Evolutionary conservation across 2,329 filamentous ascomycete species (phyloP), one percentile per base, ranked within the genome.

Genomic region (Diaporthe citrichinensis): DNA sequence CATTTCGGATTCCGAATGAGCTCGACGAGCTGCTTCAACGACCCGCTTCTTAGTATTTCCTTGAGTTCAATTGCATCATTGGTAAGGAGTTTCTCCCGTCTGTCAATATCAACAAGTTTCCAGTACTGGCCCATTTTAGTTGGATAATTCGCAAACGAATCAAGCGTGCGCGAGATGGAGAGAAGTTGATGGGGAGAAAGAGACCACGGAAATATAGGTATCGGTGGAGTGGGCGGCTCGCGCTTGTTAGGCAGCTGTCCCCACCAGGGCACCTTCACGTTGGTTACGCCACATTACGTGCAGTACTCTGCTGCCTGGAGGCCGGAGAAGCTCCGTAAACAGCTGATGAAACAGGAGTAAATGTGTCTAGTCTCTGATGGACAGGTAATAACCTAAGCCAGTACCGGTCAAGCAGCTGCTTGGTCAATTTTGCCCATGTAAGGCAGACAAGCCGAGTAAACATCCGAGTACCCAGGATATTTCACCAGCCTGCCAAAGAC

Each of bases 371-470:
- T 59, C 12, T 59, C 34, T 31, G 25, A 9, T 36, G 17, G 55
- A 23, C 17, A n/a, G 39, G 3, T 8, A 10, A 39, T 6, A 23
- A 41, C 23, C 10, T 7, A n/a, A 23, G 62, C 3, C 23, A 39
- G 31, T 25, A 3, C 8, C 14, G 6, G 4, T 10, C 0, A 36
- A 39, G 20, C n/a, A 39, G 62, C 31, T 8, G n/a, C n/a, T 41
- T 3, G 55, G 4, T 69, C 46, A 25, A 41, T 55, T 49, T 23
- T 55, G 9, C n/a, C 34, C 65, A 69, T 55, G n/a, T 69, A 69
- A 20, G 65, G 65, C 34, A 69, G n/a, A 17, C 65, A 69, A 9
- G 65, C 65, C 34, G 31, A 55, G 34, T 68, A 69, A 31, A 69
- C 39, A 41, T 69, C 65, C 14, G 14, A 17, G 8, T 55, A 69